Conservation (phyloP, 2,329 filamentous ascomycete genomes). For the Talaromyces piceae region DNA sequence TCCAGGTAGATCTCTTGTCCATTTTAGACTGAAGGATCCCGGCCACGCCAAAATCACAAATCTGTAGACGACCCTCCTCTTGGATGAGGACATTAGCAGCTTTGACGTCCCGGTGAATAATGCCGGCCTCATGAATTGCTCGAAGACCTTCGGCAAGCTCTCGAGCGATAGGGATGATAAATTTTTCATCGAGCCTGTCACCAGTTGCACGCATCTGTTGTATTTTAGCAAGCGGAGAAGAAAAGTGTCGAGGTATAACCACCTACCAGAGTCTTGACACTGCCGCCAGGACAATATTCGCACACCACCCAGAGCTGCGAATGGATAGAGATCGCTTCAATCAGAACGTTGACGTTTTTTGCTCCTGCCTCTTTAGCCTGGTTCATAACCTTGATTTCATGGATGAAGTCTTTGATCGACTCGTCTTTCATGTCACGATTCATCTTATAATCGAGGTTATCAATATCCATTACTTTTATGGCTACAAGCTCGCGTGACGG, state of each 20-base stretch:
- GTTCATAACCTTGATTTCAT: conserved; percentile 56
- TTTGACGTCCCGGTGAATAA: conserved; percentile 60
- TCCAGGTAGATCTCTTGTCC: conserved; percentile 57
- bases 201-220: conserved; percentile 41
- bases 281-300: conserved; percentile 60
- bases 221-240: neutral
- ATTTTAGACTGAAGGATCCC: conserved; percentile 53
- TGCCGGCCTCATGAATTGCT: conserved; percentile 57
- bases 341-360: conserved; percentile 57
- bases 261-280: conserved; percentile 56
- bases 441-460: conserved; percentile 42
- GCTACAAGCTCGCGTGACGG: conserved; percentile 39
- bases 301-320: conserved; percentile 60
- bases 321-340: conserved; percentile 57
- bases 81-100: conserved; percentile 57
- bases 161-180: conserved; percentile 56
- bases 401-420: conserved; percentile 49
- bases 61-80: conserved; percentile 55
- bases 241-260: conserved; percentile 5
- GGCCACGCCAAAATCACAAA: conserved; percentile 61
- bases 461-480: conserved; percentile 46
- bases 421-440: conserved; percentile 41
- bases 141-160: conserved; percentile 56
- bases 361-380: conserved; percentile 56
- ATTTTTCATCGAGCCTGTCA: conserved; percentile 50